These are phyloP conservation scores for Fragaria nilgerrensis DNA, from an alignment of 306 rosid genomes.

Conservation along the genomic window DNA sequence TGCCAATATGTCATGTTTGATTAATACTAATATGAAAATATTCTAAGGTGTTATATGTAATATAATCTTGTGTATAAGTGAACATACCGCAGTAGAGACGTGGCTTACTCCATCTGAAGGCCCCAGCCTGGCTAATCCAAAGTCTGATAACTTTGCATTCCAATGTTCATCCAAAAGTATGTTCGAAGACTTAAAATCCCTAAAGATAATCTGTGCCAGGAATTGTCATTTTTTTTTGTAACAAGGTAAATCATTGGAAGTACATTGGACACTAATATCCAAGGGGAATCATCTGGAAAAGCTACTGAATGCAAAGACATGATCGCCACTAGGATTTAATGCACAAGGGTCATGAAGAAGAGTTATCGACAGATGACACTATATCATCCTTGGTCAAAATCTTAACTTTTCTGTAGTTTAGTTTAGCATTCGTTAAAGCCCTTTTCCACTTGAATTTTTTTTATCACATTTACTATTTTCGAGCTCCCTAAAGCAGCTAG, in stretches of 20 bases:
- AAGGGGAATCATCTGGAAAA: not conserved
- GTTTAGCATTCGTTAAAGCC: not conserved
- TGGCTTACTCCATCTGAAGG: constrained; percentile 58
- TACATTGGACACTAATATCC: not conserved
- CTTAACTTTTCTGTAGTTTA: not conserved
- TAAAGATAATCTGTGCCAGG: constrained; percentile 47
- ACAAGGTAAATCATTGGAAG: not conserved
- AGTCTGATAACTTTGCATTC: constrained; percentile 58
- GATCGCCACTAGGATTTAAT: not conserved
- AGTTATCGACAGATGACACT: not conserved
- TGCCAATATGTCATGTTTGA: constrained; percentile 1
- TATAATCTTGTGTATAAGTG: not conserved
- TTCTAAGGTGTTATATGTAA: not conserved
- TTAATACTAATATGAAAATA: not conserved
- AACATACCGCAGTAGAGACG: constrained; percentile 51
- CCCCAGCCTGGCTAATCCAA: constrained; percentile 58
- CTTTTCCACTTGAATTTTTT: not conserved
- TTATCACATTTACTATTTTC: not conserved
- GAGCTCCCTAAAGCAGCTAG: not conserved
- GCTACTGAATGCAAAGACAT: not conserved
- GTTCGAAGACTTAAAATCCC: constrained; percentile 64
- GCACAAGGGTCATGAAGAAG: not conserved
- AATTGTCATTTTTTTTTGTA: not conserved
- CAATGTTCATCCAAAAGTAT: constrained; percentile 55
- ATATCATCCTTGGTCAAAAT: not conserved